A percentile compares a stretch with the other conserved stretches of the same genome.
These are phyloP conservation scores for Aspergillus leporis DNA, from an alignment of 495 filamentous ascomycete species.

Conservation along the genomic window DNA sequence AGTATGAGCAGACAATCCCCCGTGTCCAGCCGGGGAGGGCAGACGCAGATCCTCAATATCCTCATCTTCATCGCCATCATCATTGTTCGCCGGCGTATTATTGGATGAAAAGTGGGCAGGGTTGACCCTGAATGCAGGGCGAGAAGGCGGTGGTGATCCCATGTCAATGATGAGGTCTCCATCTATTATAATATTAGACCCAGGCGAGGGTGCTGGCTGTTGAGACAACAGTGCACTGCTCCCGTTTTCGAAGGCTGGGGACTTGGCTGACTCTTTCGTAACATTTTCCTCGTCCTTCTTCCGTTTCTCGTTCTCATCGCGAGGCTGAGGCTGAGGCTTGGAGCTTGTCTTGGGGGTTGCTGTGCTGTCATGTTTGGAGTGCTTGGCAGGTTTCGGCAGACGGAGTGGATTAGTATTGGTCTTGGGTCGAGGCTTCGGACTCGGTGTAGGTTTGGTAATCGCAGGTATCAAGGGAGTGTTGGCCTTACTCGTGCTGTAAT, in stretches of 20 bases:
- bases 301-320: constrained; percentile 9
- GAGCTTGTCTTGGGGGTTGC: constrained; percentile 18
- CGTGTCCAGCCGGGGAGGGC: constrained; percentile 38
- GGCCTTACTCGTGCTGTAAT: constrained; percentile 31
- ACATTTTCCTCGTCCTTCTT: constrained; percentile 9
- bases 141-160: constrained; percentile 46
- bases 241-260: constrained; percentile 36
- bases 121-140: constrained; percentile 39
- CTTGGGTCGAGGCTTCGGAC: constrained; percentile 34
- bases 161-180: constrained; percentile 53
- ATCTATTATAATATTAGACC: constrained; percentile 49
- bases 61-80: constrained; percentile 38
- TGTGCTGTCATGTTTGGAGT: constrained; percentile 12
- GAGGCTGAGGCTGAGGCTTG: constrained; percentile 19
- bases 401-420: constrained; percentile 39
- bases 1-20: constrained; percentile 14
- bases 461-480: constrained; percentile 34
- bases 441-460: constrained; percentile 30
- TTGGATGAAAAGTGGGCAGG: constrained; percentile 45
- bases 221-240: constrained; percentile 34
- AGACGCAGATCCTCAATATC: constrained; percentile 44
- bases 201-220: constrained; percentile 37
- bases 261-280: constrained; percentile 24
- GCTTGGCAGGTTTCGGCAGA: constrained; percentile 31
- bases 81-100: constrained; percentile 34